A percentile compares a stretch with the other conserved stretches of the same genome.
These are phyloP conservation scores for Teratosphaeria pseudoeucalypti DNA, from an alignment of 2,329 filamentous ascomycete genomes.

Conservation along the genomic window DNA sequence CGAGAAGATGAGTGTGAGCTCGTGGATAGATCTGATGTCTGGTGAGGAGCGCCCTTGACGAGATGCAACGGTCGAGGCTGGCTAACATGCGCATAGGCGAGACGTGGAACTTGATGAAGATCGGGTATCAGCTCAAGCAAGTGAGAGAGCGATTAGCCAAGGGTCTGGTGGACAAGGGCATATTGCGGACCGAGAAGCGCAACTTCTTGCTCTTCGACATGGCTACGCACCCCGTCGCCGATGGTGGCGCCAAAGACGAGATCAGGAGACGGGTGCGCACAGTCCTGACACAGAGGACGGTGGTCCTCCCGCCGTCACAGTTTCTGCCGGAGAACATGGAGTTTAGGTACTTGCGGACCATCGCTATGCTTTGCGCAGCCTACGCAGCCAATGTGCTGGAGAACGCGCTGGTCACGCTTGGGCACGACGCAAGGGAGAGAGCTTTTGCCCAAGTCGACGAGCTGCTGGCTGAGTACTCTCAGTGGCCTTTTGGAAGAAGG, in stretches of 20 bases:
- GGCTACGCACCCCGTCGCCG: slow-evolving; percentile 95
- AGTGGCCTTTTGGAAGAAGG: slow-evolving; percentile 90
- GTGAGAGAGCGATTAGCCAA: slow-evolving; percentile 95
- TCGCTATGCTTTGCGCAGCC: slow-evolving; percentile 93
- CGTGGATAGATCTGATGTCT: slow-evolving; percentile 98
- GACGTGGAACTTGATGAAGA: slow-evolving; percentile 99
- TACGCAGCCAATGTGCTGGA: slow-evolving; percentile 97
- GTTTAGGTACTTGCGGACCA: slow-evolving; percentile 82
- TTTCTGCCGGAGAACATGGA: slow-evolving; percentile 92
- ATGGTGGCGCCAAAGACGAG: slow-evolving; percentile 94
- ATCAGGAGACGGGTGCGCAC: slow-evolving; percentile 86
- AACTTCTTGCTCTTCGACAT: slow-evolving; percentile 99
- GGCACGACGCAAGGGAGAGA: slow-evolving; percentile 85
- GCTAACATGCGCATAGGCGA: slow-evolving; percentile 55
- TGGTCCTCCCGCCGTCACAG: slow-evolving; percentile 74
- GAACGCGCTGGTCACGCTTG: slow-evolving; percentile 88
- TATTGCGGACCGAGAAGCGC: slow-evolving; percentile 94
- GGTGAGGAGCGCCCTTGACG: slow-evolving; percentile 49
- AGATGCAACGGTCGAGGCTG: neutral
- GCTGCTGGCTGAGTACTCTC: slow-evolving; percentile 87
- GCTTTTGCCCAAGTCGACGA: slow-evolving; percentile 97
- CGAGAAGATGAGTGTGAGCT: slow-evolving; percentile 99
- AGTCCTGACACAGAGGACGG: slow-evolving; percentile 84
- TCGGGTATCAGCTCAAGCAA: slow-evolving; percentile 98
- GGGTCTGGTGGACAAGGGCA: slow-evolving; percentile 95